These are phyloP conservation scores for Komagataella phaffii DNA, from an alignment of 805 yeast genomes.

Conservation along the genomic window DNA sequence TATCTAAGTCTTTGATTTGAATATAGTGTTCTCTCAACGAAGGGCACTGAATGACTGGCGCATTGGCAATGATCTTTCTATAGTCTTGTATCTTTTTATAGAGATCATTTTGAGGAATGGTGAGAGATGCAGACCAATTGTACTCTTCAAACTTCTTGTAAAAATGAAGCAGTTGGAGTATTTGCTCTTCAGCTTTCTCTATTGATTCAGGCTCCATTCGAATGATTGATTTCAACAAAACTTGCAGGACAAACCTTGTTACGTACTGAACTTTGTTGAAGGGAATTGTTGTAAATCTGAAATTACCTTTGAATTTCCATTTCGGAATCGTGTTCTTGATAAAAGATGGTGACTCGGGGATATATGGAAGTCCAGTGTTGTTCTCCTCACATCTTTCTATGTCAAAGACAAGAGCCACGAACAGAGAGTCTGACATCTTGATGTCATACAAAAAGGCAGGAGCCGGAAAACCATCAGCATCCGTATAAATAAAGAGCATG, in stretches of 20 bases:
- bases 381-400: constrained; percentile 19
- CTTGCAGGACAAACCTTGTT: constrained; percentile 21
- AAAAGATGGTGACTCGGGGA: constrained; percentile 18
- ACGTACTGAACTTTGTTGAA: constrained; percentile 28
- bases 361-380: constrained; percentile 19
- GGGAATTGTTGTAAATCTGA: constrained; percentile 23
- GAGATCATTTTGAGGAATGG: constrained; percentile 21
- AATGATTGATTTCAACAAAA: constrained; percentile 19
- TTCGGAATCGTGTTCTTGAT: constrained; percentile 20
- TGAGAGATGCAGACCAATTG: constrained; percentile 22
- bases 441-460: constrained; percentile 35
- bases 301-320: constrained; percentile 11
- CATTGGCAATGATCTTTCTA: constrained; percentile 1
- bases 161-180: constrained; percentile 20
- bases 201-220: constrained; percentile 22
- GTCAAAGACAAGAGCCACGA: constrained; percentile 31
- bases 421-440: constrained; percentile 14
- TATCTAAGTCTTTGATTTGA: constrained; percentile 30
- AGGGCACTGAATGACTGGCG: constrained; percentile 15
- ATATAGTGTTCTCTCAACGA: constrained; percentile 30
- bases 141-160: constrained; percentile 30
- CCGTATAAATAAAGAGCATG: constrained; percentile 44
- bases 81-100: constrained; percentile 22
- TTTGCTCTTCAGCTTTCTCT: constrained; percentile 20
- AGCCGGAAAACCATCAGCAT: constrained; percentile 23